These are phyloP conservation scores for Phalaenopsis equestris DNA, from an alignment of 106 monocot genomes.

Conservation along the genomic window DNA sequence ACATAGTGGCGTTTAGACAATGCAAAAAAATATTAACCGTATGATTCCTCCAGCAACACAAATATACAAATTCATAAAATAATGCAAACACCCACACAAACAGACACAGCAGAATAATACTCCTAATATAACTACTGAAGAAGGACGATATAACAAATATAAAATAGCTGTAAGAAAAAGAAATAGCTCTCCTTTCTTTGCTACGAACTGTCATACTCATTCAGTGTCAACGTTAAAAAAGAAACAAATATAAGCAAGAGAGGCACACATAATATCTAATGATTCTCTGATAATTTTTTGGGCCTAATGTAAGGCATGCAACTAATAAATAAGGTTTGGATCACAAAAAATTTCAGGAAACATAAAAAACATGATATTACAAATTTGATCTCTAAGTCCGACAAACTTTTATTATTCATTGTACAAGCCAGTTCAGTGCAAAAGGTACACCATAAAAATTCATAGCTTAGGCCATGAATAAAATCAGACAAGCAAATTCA, in stretches of 20 bases:
- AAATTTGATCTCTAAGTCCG: not conserved
- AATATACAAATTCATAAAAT: not conserved
- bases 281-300: not conserved
- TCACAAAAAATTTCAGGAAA: not conserved
- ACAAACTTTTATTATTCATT: not conserved
- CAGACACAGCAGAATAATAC: too few relatives aligned
- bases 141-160: too few relatives aligned
- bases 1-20: not conserved
- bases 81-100: too few relatives aligned
- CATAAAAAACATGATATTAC: not conserved
- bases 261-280: not conserved
- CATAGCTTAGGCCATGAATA: not conserved
- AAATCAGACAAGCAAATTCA: not conserved
- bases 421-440: not conserved
- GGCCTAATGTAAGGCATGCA: not conserved
- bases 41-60: not conserved
- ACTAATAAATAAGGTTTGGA: not conserved
- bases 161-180: not conserved
- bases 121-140: too few relatives aligned
- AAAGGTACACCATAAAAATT: not conserved
- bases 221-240: not conserved
- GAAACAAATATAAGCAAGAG: conserved; percentile 1
- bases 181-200: not conserved
- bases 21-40: not conserved
- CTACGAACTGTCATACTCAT: not conserved